These are phyloP conservation scores for Stylosanthes scabra DNA, from an alignment of 331 rosid genomes.

Conservation along the genomic window DNA sequence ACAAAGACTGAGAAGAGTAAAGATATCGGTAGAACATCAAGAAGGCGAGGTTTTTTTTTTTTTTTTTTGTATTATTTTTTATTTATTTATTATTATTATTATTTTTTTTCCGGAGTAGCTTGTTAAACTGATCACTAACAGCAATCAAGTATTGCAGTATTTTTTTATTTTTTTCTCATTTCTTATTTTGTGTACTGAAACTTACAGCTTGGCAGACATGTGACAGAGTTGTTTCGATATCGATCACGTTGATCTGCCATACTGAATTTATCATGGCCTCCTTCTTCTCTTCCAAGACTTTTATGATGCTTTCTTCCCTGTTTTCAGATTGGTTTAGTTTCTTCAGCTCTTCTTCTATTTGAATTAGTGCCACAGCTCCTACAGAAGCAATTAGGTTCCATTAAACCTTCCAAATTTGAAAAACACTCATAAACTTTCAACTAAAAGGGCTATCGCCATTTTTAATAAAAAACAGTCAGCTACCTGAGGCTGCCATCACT, in stretches of 20 bases:
- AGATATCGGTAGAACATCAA: too few species aligned
- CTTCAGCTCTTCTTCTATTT: slow-evolving; percentile 86
- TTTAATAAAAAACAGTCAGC: slow-evolving; percentile 28
- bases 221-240: slow-evolving; percentile 89
- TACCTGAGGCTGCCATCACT: slow-evolving; percentile 97
- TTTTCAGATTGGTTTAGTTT: slow-evolving; percentile 68
- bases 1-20: too few species aligned
- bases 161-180: background rate
- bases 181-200: slow-evolving; percentile 32
- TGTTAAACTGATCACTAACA: background rate
- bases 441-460: slow-evolving; percentile 18
- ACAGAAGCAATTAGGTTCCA: slow-evolving; percentile 32
- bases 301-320: slow-evolving; percentile 69
- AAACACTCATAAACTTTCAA: slow-evolving; percentile 15
- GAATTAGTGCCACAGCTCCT: slow-evolving; percentile 98
- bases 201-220: slow-evolving; percentile 87
- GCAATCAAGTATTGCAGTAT: background rate
- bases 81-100: too few species aligned
- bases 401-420: slow-evolving; percentile 27
- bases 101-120: background rate
- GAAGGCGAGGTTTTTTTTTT: background rate
- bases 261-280: slow-evolving; percentile 84
- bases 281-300: slow-evolving; percentile 82
- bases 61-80: too few species aligned
- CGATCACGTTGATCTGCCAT: slow-evolving; percentile 96